phyloP scores from a whole-genome alignment of 2,329 filamentous ascomycete genomes.

The Epichloe coenophiala region DNA sequence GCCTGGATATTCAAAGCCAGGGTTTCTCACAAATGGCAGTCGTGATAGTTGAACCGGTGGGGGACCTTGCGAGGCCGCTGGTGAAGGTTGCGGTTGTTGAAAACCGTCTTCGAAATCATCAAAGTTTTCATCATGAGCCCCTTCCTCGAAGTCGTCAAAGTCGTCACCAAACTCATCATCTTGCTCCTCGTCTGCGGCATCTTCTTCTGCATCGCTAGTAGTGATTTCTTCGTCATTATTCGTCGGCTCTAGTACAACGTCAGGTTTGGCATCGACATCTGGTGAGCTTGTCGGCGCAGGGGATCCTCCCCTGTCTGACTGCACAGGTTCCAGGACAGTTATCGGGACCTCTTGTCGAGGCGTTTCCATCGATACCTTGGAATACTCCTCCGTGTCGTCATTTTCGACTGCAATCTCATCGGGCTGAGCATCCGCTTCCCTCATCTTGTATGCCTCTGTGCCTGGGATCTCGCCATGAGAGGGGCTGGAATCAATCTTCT shows the following conservation, averaged over 20 bases:
- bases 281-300: not conserved
- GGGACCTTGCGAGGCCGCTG: constrained; percentile 16
- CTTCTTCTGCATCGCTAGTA: not conserved
- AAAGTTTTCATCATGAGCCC: constrained; percentile 42
- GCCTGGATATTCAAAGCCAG: not conserved
- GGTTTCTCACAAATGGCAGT: constrained; percentile 30
- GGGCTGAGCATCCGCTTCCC: constrained; percentile 43
- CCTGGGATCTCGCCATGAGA: constrained; percentile 48
- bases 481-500: constrained; percentile 38
- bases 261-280: constrained; percentile 38
- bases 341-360: constrained; percentile 14
- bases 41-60: constrained; percentile 23
- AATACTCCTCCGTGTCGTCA: constrained; percentile 13
- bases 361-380: constrained; percentile 11
- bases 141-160: constrained; percentile 50
- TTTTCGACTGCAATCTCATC: constrained; percentile 43
- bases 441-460: constrained; percentile 41
- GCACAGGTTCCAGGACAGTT: constrained; percentile 32
- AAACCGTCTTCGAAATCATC: constrained; percentile 64
- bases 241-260: constrained; percentile 26
- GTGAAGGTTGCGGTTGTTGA: constrained; percentile 32
- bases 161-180: constrained; percentile 43
- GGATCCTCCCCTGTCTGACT: not conserved
- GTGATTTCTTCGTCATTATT: not conserved
- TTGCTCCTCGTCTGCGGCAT: not conserved